A percentile compares a stretch with the other conserved stretches of the same genome.
Evolutionary conservation across 1,139 yeast genomes (phyloP).

Genomic region (Kodamaea sp.): DNA sequence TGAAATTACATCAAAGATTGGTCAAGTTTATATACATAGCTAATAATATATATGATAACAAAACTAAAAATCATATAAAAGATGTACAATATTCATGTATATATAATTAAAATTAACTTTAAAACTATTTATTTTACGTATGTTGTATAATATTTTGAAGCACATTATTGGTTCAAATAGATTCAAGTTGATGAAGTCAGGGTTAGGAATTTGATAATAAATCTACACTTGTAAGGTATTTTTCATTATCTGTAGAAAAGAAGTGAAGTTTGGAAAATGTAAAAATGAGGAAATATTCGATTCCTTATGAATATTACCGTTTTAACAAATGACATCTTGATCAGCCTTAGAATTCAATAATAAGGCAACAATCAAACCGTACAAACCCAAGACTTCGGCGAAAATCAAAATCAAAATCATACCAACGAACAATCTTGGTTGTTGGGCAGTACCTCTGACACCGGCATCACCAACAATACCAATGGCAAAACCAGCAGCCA

Average conservation of each 20-base stretch:
- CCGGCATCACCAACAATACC: conserved; percentile 99
- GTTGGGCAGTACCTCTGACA: conserved; percentile 94
- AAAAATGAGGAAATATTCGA: no score
- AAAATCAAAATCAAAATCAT: conserved; percentile 96
- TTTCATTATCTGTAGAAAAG: neutral
- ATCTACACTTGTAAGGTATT: neutral
- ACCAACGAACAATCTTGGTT: conserved; percentile 95
- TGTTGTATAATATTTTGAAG: no score
- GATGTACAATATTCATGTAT: neutral
- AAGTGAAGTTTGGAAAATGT: neutral
- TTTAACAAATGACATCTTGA: conserved; percentile 80
- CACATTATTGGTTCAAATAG: neutral
- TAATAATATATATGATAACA: neutral
- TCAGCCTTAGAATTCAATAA: conserved; percentile 96
- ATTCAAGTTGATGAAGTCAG: neutral
- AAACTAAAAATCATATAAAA: conserved; percentile 1
- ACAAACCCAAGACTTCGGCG: conserved; percentile 97
- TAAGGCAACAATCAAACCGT: conserved; percentile 96
- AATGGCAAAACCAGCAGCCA: conserved; percentile 97
- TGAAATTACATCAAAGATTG: conserved; percentile 34
- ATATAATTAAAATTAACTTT: neutral
- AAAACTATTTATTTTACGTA: no score
- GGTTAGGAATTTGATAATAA: neutral
- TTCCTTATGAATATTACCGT: neutral
- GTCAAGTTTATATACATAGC: conserved; percentile 32